Base-by-base conservation (phyloP, 1,284 basidiomycete species). In the Peniophora sp. region DNA sequence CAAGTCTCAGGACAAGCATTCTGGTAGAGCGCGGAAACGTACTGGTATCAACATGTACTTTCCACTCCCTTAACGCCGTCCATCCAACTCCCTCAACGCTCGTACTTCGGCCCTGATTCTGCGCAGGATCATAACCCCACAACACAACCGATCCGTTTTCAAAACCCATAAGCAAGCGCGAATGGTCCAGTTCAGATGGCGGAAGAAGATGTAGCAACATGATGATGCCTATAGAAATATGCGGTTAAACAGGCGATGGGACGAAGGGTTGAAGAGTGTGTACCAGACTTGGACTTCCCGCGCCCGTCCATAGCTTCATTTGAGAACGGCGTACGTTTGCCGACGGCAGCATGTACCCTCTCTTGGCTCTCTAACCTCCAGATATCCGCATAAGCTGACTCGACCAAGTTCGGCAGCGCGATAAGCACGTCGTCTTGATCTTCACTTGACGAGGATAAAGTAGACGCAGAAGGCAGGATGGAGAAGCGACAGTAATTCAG, bases 401-500 rank as follows among this genome's bases (percentile, higher is more conserved):
- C 91, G 17, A 92, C 75, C 8, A 95, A 73, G 62, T 94, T 93
- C 0, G 92, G 92, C 10, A 96, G 68, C 0, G 88, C 91, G 41
- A 96, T 64, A 45, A 90, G 64, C 0, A 80, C 83, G 38, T 68
- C 53, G 46, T 51, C 55, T n/a, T n/a, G n/a, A 48, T 56, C 56
- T 27, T 51, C 50, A 6, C 56, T 48, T n/a, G 58, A 43, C 3
- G 61, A 62, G n/a, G n/a, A n/a, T n/a, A n/a, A n/a, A n/a, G n/a
- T n/a, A n/a, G n/a, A n/a, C n/a, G n/a, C n/a, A n/a, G n/a, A n/a
- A n/a, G n/a, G n/a, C 25, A 78, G 59, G 0, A 88, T 61, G 3
- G 83, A 79, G 63, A 95, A 93, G 1, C 84, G 80, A 66, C 92
- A 95, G 62, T 89, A 96, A 64, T 95, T 96, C 55, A 96, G 73